Base-by-base conservation (phyloP, 768 basidiomycete species). In the Leccinum subtestaceum region DNA sequence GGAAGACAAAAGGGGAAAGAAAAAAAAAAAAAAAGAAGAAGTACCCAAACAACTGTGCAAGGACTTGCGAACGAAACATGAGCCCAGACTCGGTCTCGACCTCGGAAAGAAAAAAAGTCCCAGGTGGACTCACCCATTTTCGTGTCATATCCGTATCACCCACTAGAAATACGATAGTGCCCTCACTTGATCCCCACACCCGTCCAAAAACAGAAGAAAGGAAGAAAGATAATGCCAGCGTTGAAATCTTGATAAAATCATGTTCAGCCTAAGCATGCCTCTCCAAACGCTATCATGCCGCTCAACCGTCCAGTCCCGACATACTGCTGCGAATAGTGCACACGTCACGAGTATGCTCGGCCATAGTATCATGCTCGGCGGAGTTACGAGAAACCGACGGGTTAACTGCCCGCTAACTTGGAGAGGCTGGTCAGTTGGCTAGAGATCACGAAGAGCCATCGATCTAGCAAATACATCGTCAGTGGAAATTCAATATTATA, bases 341-440 rank as follows among this genome's bases (percentile, higher is more conserved):
- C 89, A 91, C 13, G 81, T 84, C 43, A 91, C 88, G 21, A 92
- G 80, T 59, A 88, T 86, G 19, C 77, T 73, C 0, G 91, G 91
- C 90, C 91, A 92, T 25, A 25, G 23, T 69, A 92, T 87, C 88
- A 77, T 73, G 32, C 71, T 72, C 3, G 72, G 29, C 62, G 77
- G 91, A 63, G 64, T 84, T 67, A 77, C 91, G 38, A 93, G 80
- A 79, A 92, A 92, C 10, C 91, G 85, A 29, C 87, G 83, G 5
- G 81, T 80, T 38, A 89, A 13, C 90, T 90, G 48, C 91, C 91
- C 56, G 92, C 84, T 4, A 25, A 25, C 23, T 25, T 25, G 23
- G 89, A 91, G 77, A 93, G 93, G 12, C 92, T 91, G 55, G 91
- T 90, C 55, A 91, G 75, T 66, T 88, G 86, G 1, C 85, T 85